Evolutionary conservation across 2,329 filamentous ascomycete species (phyloP).

Genomic region (Penicillium sp.): DNA sequence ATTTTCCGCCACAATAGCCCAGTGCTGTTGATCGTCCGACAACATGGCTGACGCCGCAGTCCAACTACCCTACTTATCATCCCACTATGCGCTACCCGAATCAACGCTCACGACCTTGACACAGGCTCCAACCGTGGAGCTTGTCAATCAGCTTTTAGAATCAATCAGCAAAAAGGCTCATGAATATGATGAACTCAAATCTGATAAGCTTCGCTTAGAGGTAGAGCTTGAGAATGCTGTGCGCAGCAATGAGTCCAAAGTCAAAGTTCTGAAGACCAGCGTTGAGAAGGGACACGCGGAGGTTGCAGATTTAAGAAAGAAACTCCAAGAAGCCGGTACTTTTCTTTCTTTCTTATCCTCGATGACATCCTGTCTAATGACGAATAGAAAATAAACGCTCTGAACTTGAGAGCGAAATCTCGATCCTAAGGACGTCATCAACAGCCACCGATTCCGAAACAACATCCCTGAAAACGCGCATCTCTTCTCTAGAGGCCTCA

Average conservation of each 20-base stretch:
- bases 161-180: slow-evolving; percentile 76
- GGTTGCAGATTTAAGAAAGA: slow-evolving; percentile 74
- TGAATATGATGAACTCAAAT: slow-evolving; percentile 76
- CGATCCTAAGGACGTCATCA: slow-evolving; percentile 71
- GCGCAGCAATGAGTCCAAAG: slow-evolving; percentile 76
- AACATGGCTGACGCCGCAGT: slow-evolving; percentile 57
- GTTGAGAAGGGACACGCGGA: slow-evolving; percentile 83
- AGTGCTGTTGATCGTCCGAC: slow-evolving; percentile 16
- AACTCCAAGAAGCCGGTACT: slow-evolving; percentile 77
- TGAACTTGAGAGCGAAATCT: slow-evolving; percentile 76
- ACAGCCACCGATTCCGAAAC: slow-evolving; percentile 66
- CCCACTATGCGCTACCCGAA: slow-evolving; percentile 58
- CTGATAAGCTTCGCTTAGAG: slow-evolving; percentile 83
- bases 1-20: slow-evolving; percentile 10
- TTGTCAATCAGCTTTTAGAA: slow-evolving; percentile 72
- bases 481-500: slow-evolving; percentile 82
- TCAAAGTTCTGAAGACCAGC: slow-evolving; percentile 75
- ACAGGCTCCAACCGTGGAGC: slow-evolving; percentile 67
- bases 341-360: background rate
- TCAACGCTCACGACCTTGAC: slow-evolving; percentile 56
- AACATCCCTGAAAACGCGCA: slow-evolving; percentile 74
- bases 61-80: slow-evolving; percentile 59
- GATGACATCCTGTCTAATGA: slow-evolving; percentile 20
- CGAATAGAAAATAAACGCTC: slow-evolving; percentile 70
- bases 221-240: slow-evolving; percentile 92